Conservation (phyloP, 2,329 filamentous ascomycete genomes). For the Cercospora sp. region DNA sequence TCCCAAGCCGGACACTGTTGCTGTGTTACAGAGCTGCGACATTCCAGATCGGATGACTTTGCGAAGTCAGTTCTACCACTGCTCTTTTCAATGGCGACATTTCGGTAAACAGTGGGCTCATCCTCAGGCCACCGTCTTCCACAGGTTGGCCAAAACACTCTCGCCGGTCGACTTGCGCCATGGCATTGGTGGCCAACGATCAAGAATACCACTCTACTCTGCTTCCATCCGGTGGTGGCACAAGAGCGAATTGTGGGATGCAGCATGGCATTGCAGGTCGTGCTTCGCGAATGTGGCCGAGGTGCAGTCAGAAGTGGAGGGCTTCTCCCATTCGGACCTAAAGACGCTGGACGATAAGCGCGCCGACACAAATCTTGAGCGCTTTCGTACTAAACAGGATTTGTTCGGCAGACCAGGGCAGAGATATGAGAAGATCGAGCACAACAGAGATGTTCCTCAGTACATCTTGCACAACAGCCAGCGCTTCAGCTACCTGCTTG, state of each 20-base stretch:
- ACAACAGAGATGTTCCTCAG: conserved; percentile 56
- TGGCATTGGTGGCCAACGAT: conserved; percentile 36
- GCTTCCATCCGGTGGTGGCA: conserved; percentile 38
- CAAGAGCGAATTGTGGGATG: conserved; percentile 50
- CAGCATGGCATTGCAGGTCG: conserved; percentile 63
- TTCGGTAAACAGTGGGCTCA: conserved; percentile 53
- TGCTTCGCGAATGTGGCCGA: conserved; percentile 60
- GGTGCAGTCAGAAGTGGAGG: conserved; percentile 45
- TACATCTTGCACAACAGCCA: conserved; percentile 43
- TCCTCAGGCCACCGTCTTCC: conserved; percentile 61
- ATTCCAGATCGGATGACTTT: conserved; percentile 34
- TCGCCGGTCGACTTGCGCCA: conserved; percentile 56
- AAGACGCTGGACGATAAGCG: conserved; percentile 55
- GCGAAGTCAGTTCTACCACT: conserved; percentile 34
- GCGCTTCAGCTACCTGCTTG: conserved; percentile 43
- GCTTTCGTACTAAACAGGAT: neutral
- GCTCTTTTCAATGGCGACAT: conserved; percentile 37
- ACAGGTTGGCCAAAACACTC: conserved; percentile 51
- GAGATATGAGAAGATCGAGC: conserved; percentile 51
- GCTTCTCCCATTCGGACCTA: conserved; percentile 46
- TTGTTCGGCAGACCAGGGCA: conserved; percentile 36
- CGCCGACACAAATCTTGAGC: neutral
- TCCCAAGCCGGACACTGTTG: conserved; percentile 41
- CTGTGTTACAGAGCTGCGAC: conserved; percentile 31
- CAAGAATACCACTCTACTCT: conserved; percentile 17